A percentile compares a stretch with the other conserved stretches of the same genome.
Conservation (phyloP, 768 basidiomycete genomes). For the Trametes punicea region DNA sequence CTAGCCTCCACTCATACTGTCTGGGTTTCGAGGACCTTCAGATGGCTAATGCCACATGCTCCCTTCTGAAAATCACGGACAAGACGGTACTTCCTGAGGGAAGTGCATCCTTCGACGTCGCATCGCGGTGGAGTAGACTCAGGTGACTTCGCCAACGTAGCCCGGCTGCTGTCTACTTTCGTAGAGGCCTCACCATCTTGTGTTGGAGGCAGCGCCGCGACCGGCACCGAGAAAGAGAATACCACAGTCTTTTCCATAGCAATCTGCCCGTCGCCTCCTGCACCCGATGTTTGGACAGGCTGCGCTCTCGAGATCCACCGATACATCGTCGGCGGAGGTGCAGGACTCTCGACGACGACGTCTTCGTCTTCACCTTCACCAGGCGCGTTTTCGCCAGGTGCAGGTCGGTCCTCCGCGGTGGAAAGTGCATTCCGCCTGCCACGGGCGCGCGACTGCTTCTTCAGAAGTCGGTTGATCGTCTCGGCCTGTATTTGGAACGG, state of each 20-base stretch:
- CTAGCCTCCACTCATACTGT: constrained; percentile 18
- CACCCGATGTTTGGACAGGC: not conserved
- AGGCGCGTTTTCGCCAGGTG: constrained; percentile 32
- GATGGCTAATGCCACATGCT: constrained; percentile 65
- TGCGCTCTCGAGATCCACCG: constrained; percentile 68
- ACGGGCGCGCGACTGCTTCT: constrained; percentile 74
- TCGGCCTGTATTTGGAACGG: constrained; percentile 50
- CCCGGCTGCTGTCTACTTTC: constrained; percentile 11
- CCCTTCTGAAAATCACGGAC: constrained; percentile 60
- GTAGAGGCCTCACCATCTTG: constrained; percentile 9
- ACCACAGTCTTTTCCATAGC: constrained; percentile 32
- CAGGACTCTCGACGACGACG: constrained; percentile 34
- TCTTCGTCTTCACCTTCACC: constrained; percentile 43
- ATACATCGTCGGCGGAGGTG: constrained; percentile 53
- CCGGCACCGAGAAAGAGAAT: constrained; percentile 55
- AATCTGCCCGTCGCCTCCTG: not conserved
- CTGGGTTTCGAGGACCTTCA: constrained; percentile 50
- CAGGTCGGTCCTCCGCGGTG: constrained; percentile 42
- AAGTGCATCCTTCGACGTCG: constrained; percentile 55
- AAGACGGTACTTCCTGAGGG: constrained; percentile 58
- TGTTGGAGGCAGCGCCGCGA: constrained; percentile 26
- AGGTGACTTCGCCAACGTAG: not conserved
- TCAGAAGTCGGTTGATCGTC: constrained; percentile 85
- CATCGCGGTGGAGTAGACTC: constrained; percentile 35
- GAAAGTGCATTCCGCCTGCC: constrained; percentile 53